phyloP scores from a whole-genome alignment of 2,329 filamentous ascomycete genomes.

The Cordyceps pruinosa region DNA sequence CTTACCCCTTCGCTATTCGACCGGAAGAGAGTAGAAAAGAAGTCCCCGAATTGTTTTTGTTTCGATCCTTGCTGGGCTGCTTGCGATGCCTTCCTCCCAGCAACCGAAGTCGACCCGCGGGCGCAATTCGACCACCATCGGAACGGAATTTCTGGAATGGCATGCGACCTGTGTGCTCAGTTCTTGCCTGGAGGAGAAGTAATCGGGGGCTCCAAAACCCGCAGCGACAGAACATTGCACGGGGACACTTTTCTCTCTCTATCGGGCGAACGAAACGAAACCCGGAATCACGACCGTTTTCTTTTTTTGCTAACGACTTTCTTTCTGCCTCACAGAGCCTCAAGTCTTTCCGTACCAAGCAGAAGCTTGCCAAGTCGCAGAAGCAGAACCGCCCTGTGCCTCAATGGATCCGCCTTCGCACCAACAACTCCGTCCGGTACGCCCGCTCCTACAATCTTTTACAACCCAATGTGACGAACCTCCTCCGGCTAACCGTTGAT shows the following conservation, averaged over 20 bases:
- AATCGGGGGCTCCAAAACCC: neutral
- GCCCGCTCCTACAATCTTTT: constrained; percentile 27
- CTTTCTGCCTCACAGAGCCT: constrained; percentile 64
- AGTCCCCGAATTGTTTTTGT: neutral
- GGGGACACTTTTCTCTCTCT: neutral
- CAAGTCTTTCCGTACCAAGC: constrained; percentile 99
- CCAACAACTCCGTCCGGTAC: constrained; percentile 99
- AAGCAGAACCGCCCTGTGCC: constrained; percentile 99
- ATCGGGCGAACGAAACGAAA: neutral
- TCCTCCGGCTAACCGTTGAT: neutral
- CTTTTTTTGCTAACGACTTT: constrained; percentile 19
- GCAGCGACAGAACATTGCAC: neutral
- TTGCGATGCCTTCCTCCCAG: too few species aligned
- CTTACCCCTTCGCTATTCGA: neutral
- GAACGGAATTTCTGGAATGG: neutral
- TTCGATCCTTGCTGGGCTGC: too few species aligned
- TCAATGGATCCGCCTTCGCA: constrained; percentile 98
- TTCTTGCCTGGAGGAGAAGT: neutral
- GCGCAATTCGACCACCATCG: neutral
- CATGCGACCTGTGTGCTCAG: neutral
- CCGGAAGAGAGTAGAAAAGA: neutral
- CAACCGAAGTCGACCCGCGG: too few species aligned
- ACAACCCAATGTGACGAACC: neutral
- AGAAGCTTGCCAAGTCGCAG: constrained; percentile 99
- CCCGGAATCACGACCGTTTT: neutral